phyloP scores from a whole-genome alignment of 2,329 filamentous ascomycete genomes.

The Grosmannia serpens region DNA sequence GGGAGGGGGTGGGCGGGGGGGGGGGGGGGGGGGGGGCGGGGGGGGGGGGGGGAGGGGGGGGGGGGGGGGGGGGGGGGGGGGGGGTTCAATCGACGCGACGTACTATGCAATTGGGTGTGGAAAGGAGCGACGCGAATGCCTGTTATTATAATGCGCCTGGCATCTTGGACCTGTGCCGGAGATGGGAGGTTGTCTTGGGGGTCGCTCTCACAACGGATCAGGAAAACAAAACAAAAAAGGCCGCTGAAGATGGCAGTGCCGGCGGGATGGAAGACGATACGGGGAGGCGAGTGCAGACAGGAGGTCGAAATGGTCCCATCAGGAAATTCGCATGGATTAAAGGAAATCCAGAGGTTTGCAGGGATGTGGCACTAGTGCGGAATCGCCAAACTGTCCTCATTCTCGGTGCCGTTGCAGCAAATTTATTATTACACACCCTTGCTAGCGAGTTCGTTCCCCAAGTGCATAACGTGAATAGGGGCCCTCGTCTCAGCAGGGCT shows the following conservation, averaged over 20 bases:
- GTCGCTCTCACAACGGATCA: not conserved
- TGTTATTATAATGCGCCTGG: conserved; percentile 7
- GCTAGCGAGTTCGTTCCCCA: too few species aligned
- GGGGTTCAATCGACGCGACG: not conserved
- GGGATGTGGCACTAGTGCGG: not conserved
- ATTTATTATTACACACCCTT: not conserved
- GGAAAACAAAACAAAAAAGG: not conserved
- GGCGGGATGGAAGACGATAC: not conserved
- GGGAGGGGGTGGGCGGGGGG: not conserved
- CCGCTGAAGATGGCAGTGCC: not conserved
- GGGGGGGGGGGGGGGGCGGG: too few species aligned
- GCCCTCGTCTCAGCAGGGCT: not conserved
- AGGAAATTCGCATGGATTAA: not conserved
- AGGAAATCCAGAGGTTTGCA: not conserved
- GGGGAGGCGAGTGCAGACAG: not conserved
- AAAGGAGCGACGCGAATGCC: not conserved
- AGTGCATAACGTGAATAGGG: not conserved
- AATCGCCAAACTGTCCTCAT: conserved; percentile 2
- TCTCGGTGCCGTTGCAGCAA: not conserved
- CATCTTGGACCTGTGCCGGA: conserved; percentile 3
- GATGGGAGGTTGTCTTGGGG: not conserved
- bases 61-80: not conserved
- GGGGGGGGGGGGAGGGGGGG: not conserved
- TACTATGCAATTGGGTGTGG: not conserved
- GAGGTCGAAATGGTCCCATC: not conserved